Conservation (phyloP, 371 early-diverging fungal genomes). For the Rhizopus sp. region DNA sequence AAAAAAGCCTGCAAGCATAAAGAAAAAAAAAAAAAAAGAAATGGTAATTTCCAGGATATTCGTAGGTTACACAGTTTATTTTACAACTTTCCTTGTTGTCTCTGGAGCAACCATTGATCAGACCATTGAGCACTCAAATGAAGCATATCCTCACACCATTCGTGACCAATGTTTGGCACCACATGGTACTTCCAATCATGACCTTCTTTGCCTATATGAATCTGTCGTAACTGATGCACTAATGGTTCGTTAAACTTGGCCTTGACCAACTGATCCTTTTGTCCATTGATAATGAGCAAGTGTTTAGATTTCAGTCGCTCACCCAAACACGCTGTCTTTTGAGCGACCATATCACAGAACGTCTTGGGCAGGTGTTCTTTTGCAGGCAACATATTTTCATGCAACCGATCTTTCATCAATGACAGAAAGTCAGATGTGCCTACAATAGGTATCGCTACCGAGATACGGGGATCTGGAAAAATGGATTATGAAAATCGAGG, state of each 20-base stretch:
- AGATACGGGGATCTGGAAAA: constrained; percentile 40
- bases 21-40: no score
- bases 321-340: constrained; percentile 18
- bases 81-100: not conserved
- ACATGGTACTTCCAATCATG: constrained; percentile 35
- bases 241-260: constrained; percentile 26
- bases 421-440: constrained; percentile 38
- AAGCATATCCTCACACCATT: constrained; percentile 41
- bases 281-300: constrained; percentile 40
- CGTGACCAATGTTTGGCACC: constrained; percentile 39
- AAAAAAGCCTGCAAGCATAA: no score
- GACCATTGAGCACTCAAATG: constrained; percentile 30
- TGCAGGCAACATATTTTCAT: constrained; percentile 9
- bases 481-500: not conserved
- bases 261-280: constrained; percentile 35
- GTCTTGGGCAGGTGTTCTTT: constrained; percentile 26
- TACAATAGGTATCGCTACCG: constrained; percentile 45
- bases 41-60: no score
- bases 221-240: constrained; percentile 17
- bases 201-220: constrained; percentile 28
- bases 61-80: not conserved
- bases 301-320: constrained; percentile 28
- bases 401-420: constrained; percentile 30
- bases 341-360: constrained; percentile 20
- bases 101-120: constrained; percentile 36